Conservation (phyloP, 176 grass and related monocot species). For the Microstegium vimineum region DNA sequence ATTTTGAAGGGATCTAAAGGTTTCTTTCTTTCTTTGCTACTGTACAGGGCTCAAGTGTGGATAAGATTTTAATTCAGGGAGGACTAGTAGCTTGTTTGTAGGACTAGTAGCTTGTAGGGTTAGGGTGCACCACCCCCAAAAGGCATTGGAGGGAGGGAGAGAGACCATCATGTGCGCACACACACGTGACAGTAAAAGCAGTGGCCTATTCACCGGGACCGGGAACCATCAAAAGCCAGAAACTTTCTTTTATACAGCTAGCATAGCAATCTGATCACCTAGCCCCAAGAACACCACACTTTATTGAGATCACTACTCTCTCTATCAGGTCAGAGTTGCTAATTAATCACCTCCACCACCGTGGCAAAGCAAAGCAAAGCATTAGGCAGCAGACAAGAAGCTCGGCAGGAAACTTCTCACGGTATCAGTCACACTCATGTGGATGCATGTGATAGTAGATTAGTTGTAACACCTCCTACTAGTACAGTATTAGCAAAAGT, state of each 20-base stretch:
- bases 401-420: constrained; percentile 10
- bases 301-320: background rate
- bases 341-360: background rate
- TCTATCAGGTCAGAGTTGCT: background rate
- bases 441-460: background rate
- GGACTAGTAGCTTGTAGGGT: no score
- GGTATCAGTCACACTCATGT: background rate
- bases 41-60: background rate
- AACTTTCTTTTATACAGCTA: background rate
- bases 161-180: no score
- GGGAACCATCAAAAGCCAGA: background rate
- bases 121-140: background rate
- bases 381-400: background rate
- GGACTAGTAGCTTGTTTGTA: background rate
- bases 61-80: background rate
- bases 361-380: background rate
- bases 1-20: no score
- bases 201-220: background rate
- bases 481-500: no score
- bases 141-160: background rate
- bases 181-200: constrained; percentile 35
- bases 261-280: background rate
- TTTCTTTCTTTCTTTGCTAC: background rate
- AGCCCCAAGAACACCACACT: background rate
- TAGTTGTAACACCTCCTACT: no score